phyloP scores from a whole-genome alignment of 2,329 filamentous ascomycete species.

The Fusarium pseudonygamai region DNA sequence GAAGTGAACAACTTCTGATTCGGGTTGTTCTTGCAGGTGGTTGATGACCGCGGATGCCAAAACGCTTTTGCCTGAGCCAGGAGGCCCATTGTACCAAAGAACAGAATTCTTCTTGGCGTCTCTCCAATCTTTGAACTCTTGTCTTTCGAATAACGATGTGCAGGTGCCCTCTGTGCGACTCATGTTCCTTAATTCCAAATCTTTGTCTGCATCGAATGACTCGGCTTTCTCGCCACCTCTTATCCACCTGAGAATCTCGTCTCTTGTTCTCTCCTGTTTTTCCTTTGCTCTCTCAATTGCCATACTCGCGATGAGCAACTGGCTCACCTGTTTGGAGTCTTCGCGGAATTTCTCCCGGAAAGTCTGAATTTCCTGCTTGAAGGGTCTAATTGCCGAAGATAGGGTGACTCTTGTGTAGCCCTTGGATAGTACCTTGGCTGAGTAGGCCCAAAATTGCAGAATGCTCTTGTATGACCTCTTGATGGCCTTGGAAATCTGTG shows the following conservation, averaged over 20 bases:
- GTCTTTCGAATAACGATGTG: neutral
- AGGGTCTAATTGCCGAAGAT: neutral
- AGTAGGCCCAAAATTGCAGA: neutral
- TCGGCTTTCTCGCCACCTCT: neutral
- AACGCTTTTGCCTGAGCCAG: neutral
- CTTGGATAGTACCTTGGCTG: neutral
- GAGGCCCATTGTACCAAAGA: neutral
- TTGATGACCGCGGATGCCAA: neutral
- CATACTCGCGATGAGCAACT: neutral
- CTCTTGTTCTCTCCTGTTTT: neutral
- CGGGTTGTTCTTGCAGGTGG: neutral
- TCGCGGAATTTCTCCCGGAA: neutral
- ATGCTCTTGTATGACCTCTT: neutral
- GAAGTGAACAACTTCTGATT: neutral
- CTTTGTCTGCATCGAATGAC: neutral
- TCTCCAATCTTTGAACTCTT: neutral
- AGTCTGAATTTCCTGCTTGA: neutral
- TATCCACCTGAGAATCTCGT: neutral
- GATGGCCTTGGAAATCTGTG: neutral
- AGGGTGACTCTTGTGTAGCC: neutral
- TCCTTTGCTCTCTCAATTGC: neutral
- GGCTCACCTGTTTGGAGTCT: neutral
- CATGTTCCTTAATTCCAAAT: neutral
- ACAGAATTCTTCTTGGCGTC: neutral
- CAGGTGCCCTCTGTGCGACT: neutral